Conservation (phyloP, 2,329 filamentous ascomycete genomes). For the Trichoderma sp. region DNA sequence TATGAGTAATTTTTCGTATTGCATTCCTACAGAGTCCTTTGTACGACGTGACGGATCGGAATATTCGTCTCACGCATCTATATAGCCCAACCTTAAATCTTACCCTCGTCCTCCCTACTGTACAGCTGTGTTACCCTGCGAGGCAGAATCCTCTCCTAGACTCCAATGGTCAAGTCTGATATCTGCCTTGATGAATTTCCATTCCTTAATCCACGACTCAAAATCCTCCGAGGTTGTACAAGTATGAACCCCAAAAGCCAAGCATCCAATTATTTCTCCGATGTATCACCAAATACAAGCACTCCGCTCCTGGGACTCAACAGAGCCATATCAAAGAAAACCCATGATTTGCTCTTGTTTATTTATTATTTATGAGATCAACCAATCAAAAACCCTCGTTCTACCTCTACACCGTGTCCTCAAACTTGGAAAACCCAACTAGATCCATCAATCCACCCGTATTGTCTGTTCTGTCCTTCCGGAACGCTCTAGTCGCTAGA, state of each 20-base stretch:
- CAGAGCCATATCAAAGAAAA: not conserved
- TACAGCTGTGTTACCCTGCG: not conserved
- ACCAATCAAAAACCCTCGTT: not conserved
- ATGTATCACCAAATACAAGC: not conserved
- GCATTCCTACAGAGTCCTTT: not conserved
- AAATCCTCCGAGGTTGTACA: not conserved
- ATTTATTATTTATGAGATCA: not conserved
- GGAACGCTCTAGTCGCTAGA: slow-evolving; percentile 3
- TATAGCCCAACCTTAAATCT: not conserved
- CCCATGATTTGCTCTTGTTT: not conserved
- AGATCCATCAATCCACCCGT: not conserved
- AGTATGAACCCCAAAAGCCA: not conserved
- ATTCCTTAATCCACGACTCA: not conserved
- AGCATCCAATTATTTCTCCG: not conserved
- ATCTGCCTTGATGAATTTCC: not conserved
- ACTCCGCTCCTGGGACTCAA: not conserved
- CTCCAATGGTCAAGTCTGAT: not conserved
- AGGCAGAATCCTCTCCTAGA: not conserved
- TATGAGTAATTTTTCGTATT: not conserved
- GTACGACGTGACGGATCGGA: not conserved
- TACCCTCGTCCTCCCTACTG: not conserved
- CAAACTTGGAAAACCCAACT: not conserved
- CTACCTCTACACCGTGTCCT: slow-evolving; percentile 3
- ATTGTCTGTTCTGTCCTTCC: not conserved
- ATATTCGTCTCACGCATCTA: not conserved